phyloP scores from a whole-genome alignment of 1,139 yeast species.

The Waltiozyma sp. region DNA sequence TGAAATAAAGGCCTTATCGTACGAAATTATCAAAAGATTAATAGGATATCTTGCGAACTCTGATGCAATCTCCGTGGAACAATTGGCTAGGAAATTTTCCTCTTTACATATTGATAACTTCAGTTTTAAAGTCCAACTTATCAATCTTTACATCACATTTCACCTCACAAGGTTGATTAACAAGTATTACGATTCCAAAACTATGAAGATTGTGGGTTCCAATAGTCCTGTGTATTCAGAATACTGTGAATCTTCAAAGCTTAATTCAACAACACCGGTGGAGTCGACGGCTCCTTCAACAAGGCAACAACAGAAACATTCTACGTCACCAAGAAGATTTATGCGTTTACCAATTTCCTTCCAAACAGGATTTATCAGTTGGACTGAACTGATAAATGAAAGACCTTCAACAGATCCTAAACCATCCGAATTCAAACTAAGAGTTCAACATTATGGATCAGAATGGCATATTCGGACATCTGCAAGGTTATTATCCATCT shows the following conservation, averaged over 20 bases:
- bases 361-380: slow-evolving; percentile 10
- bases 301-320: too few relatives aligned
- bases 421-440: slow-evolving; percentile 33
- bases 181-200: slow-evolving; percentile 6
- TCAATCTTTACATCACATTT: slow-evolving; percentile 56
- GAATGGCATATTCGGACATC: slow-evolving; percentile 78
- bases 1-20: slow-evolving; percentile 44
- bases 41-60: slow-evolving; percentile 55
- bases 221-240: slow-evolving; percentile 9
- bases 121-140: slow-evolving; percentile 36
- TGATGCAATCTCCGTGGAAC: slow-evolving; percentile 30
- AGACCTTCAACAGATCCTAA: slow-evolving; percentile 8
- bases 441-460: slow-evolving; percentile 53
- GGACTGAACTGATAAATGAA: slow-evolving; percentile 7
- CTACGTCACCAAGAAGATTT: not conserved
- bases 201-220: not conserved
- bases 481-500: slow-evolving; percentile 42
- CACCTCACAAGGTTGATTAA: slow-evolving; percentile 34
- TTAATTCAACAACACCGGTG: slow-evolving; percentile 8
- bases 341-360: slow-evolving; percentile 8
- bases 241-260: slow-evolving; percentile 10
- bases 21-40: slow-evolving; percentile 54
- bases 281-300: too few relatives aligned
- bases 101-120: slow-evolving; percentile 31
- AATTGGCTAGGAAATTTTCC: slow-evolving; percentile 50